Percentiles rank a stretch among this genome's conserved stretches.
phyloP scores from a whole-genome alignment of 75 land plant species.

The Ceratopteris richardii region DNA sequence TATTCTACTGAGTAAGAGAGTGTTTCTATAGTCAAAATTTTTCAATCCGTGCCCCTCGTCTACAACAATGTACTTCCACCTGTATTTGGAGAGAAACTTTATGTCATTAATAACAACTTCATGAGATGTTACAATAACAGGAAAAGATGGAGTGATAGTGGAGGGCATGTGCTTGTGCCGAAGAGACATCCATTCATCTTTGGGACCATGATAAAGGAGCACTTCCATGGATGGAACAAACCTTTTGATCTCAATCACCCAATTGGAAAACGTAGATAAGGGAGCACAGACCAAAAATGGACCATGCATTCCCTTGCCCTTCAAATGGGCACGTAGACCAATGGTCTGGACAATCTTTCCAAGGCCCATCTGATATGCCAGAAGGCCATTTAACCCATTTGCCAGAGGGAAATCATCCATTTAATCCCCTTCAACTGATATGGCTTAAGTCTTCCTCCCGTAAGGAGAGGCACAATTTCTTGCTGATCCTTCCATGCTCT shows the following conservation, averaged over 20 bases:
- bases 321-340: slow-evolving; percentile 81
- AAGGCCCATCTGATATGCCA: slow-evolving; percentile 99
- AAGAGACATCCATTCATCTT: slow-evolving; percentile 46
- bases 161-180: slow-evolving; percentile 60
- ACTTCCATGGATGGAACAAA: slow-evolving; percentile 63
- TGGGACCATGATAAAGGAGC: slow-evolving; percentile 78
- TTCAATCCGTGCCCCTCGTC: slow-evolving; percentile 98
- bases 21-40: slow-evolving; percentile 74
- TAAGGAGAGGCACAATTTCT: slow-evolving; percentile 71
- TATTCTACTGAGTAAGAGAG: slow-evolving; percentile 85
- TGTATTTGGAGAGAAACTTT: slow-evolving; percentile 21
- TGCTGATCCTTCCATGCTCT: slow-evolving; percentile 60
- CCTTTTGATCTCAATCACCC: slow-evolving; percentile 64
- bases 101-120: slow-evolving; percentile 70
- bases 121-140: slow-evolving; percentile 85
- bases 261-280: slow-evolving; percentile 83
- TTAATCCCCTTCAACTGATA: slow-evolving; percentile 94
- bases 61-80: slow-evolving; percentile 89
- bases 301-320: slow-evolving; percentile 79
- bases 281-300: slow-evolving; percentile 86
- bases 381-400: slow-evolving; percentile 93
- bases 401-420: slow-evolving; percentile 95
- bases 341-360: slow-evolving; percentile 98
- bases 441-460: slow-evolving; percentile 80
- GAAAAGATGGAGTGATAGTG: slow-evolving; percentile 50